Evolutionary conservation across 1,284 basidiomycete genomes (phyloP).

Genomic region (Boletellus deceptivus): DNA sequence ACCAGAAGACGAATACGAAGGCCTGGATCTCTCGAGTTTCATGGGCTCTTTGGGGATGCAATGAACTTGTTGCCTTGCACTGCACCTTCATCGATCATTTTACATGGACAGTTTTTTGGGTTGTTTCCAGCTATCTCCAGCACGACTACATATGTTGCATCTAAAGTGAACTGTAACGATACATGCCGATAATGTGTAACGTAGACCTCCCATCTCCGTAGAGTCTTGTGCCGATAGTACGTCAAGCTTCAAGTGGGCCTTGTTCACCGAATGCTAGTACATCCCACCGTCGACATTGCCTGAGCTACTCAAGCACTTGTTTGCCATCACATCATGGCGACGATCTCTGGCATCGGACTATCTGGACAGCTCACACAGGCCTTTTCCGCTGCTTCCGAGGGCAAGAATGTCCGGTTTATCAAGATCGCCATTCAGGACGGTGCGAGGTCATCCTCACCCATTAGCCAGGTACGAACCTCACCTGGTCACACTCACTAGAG

Average conservation of each 20-base stretch:
- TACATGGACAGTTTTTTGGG: conserved; percentile 16
- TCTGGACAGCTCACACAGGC: conserved; percentile 49
- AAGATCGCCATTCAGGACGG: conserved; percentile 74
- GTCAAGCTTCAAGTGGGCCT: no score
- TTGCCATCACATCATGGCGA: conserved; percentile 49
- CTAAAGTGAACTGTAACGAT: conserved; percentile 36
- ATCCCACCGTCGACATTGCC: no score
- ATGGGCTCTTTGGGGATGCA: conserved; percentile 66
- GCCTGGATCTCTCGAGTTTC: conserved; percentile 81
- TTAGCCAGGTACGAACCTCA: conserved; percentile 28
- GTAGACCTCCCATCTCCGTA: conserved; percentile 25
- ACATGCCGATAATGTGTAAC: conserved; percentile 35
- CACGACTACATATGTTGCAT: conserved; percentile 35
- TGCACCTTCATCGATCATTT: conserved; percentile 14
- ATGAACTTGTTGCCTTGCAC: conserved; percentile 8
- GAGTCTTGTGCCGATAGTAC: conserved; percentile 9
- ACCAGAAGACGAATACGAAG: conserved; percentile 86
- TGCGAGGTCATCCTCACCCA: conserved; percentile 33
- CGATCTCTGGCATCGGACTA: conserved; percentile 62
- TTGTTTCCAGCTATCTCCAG: conserved; percentile 13
- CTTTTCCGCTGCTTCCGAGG: conserved; percentile 58
- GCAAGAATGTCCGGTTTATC: conserved; percentile 59
- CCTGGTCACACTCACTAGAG: conserved; percentile 44
- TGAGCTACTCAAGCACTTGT: no score
- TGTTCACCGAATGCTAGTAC: no score